Evolutionary conservation across 805 yeast genomes (phyloP).

Genomic region (Ogataea chonburiensis): DNA sequence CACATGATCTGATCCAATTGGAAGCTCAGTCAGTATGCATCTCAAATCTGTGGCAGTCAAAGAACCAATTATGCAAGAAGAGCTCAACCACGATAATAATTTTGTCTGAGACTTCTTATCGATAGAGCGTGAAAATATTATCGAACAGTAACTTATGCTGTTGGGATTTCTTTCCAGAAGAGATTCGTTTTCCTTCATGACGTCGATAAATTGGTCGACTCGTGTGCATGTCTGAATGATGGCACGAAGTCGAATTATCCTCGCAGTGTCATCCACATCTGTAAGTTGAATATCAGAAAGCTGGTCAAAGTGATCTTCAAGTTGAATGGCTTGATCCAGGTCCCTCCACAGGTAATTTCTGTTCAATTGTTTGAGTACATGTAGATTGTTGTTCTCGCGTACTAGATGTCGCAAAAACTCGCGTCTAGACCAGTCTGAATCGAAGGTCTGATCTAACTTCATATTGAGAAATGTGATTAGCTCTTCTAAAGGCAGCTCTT

Average conservation of each 20-base stretch:
- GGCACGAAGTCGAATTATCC: neutral
- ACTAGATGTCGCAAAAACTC: slow-evolving; percentile 14
- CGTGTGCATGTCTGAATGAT: neutral
- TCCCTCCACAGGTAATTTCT: slow-evolving; percentile 1
- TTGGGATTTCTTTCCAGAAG: neutral
- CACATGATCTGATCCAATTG: neutral
- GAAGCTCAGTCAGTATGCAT: neutral
- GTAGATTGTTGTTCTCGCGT: slow-evolving; percentile 4
- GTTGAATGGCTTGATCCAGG: slow-evolving; percentile 9
- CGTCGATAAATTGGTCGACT: neutral
- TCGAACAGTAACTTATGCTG: neutral
- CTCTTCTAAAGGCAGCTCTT: slow-evolving; percentile 12
- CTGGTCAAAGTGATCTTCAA: slow-evolving; percentile 10
- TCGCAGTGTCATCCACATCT: neutral
- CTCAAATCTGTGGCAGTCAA: neutral
- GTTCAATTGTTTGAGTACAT: slow-evolving; percentile 11
- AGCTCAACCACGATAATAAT: neutral
- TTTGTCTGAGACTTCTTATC: neutral
- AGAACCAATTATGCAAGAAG: neutral
- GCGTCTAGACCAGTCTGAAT: slow-evolving; percentile 14
- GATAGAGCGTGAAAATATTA: neutral
- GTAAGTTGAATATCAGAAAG: neutral
- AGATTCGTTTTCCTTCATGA: neutral
- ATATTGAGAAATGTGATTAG: slow-evolving; percentile 4
- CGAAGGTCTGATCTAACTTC: slow-evolving; percentile 3